These are phyloP conservation scores for Neofusicoccum parvum DNA, from an alignment of 2,329 filamentous ascomycete species.

Conservation along the genomic window DNA sequence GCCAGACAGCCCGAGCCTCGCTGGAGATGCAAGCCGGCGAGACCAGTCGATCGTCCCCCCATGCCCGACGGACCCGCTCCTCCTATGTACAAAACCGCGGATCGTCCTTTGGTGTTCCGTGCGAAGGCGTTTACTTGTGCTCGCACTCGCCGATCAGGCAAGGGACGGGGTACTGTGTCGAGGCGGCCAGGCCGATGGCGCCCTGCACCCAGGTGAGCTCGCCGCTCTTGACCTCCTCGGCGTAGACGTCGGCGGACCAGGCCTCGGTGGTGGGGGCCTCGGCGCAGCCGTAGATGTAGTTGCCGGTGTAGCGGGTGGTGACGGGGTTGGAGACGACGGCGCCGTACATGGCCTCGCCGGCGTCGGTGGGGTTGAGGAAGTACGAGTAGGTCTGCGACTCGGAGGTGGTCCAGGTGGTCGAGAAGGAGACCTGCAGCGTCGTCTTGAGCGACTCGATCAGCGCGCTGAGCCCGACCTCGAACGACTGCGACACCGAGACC, in stretches of 20 bases:
- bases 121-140: not conserved
- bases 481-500: slow-evolving; percentile 23
- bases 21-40: not conserved
- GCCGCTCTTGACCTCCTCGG: slow-evolving; percentile 33
- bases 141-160: slow-evolving; percentile 1
- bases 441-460: not conserved
- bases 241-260: slow-evolving; percentile 41
- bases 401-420: slow-evolving; percentile 26
- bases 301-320: slow-evolving; percentile 39
- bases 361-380: slow-evolving; percentile 39
- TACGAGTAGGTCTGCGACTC: slow-evolving; percentile 36
- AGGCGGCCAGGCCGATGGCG: slow-evolving; percentile 41
- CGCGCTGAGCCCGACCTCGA: not conserved
- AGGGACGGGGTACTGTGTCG: slow-evolving; percentile 38
- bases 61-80: not conserved
- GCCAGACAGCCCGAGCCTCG: no score
- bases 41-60: not conserved
- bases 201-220: slow-evolving; percentile 45
- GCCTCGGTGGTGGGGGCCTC: slow-evolving; percentile 30
- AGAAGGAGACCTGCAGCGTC: not conserved
- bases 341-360: slow-evolving; percentile 30
- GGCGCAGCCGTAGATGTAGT: slow-evolving; percentile 38
- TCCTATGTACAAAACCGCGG: no score
- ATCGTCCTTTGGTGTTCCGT: no score
- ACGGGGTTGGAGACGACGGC: slow-evolving; percentile 43